These are phyloP conservation scores for Boeremia exigua DNA, from an alignment of 2,329 filamentous ascomycete genomes.

Conservation along the genomic window DNA sequence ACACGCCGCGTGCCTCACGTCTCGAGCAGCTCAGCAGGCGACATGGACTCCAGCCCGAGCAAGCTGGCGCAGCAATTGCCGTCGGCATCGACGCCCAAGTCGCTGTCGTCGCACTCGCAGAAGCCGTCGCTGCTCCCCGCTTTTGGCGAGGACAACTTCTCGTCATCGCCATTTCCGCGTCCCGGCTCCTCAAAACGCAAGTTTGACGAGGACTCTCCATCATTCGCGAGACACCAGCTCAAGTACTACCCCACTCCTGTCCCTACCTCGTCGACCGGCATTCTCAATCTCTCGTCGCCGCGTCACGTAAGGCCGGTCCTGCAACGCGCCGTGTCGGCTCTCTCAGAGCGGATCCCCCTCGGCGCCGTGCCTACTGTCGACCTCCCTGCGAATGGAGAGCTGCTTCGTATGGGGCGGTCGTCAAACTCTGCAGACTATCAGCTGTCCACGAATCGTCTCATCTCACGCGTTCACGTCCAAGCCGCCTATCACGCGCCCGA, in stretches of 20 bases:
- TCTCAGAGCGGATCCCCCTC: conserved; percentile 83
- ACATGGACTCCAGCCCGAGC: conserved; percentile 43
- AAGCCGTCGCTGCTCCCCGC: conserved; percentile 75
- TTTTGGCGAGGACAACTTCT: conserved; percentile 69
- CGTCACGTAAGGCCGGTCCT: conserved; percentile 58
- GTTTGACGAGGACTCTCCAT: conserved; percentile 57
- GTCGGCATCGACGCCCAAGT: conserved; percentile 33
- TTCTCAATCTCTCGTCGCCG: conserved; percentile 80
- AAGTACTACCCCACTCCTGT: conserved; percentile 89
- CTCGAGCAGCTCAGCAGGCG: conserved; percentile 22
- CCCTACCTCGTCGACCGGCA: conserved; percentile 90
- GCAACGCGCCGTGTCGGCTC: conserved; percentile 63
- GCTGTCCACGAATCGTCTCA: conserved; percentile 86
- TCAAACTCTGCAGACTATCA: conserved; percentile 97
- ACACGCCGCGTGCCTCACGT: conserved; percentile 43
- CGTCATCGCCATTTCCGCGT: conserved; percentile 78
- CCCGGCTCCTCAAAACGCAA: conserved; percentile 69
- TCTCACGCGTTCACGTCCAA: conserved; percentile 92
- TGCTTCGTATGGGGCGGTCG: conserved; percentile 86
- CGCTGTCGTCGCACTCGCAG: conserved; percentile 53
- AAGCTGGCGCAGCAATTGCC: conserved; percentile 35
- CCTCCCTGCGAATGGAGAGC: conserved; percentile 80
- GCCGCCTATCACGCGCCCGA: conserved; percentile 79
- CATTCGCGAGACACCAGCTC: conserved; percentile 57
- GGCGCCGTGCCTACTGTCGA: conserved; percentile 82